Conservation (phyloP, 129 eudicot genomes). For the Sambucus nigra region DNA sequence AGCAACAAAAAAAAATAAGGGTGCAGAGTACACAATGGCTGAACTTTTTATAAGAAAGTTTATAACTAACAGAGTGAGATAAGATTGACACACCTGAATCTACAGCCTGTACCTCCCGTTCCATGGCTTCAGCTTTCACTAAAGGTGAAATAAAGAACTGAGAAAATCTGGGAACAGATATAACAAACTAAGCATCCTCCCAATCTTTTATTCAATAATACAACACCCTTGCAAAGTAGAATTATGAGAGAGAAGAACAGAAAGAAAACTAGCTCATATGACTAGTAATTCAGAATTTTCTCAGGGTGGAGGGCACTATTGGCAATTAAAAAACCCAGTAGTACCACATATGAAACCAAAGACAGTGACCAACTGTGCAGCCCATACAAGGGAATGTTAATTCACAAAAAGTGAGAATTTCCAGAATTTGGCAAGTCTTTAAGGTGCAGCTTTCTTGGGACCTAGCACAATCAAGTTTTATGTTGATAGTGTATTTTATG, state of each 20-base stretch:
- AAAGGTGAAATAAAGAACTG: slow-evolving; percentile 87
- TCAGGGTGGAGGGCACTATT: too few relatives aligned
- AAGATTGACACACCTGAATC: slow-evolving; percentile 61
- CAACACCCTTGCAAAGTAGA: neutral
- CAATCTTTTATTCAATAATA: neutral
- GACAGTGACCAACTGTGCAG: too few relatives aligned
- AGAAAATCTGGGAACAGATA: slow-evolving; percentile 55
- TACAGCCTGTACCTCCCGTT: slow-evolving; percentile 88
- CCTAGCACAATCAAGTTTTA: too few relatives aligned
- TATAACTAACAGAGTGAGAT: slow-evolving; percentile 2
- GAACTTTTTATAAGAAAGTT: neutral
- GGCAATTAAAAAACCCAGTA: too few relatives aligned
- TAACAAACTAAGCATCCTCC: slow-evolving; percentile 4
- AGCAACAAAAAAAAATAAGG: neutral
- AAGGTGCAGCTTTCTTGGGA: too few relatives aligned
- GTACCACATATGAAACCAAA: too few relatives aligned
- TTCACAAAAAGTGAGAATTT: too few relatives aligned
- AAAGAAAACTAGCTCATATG: neutral
- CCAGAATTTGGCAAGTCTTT: too few relatives aligned
- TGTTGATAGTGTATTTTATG: too few relatives aligned
- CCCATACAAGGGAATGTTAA: too few relatives aligned
- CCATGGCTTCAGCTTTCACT: slow-evolving; percentile 91
- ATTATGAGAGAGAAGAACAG: neutral
- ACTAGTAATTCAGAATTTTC: too few relatives aligned
- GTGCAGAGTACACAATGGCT: neutral